Conservation (phyloP, 1,284 basidiomycete genomes). For the Fomitopsis schrenkii region DNA sequence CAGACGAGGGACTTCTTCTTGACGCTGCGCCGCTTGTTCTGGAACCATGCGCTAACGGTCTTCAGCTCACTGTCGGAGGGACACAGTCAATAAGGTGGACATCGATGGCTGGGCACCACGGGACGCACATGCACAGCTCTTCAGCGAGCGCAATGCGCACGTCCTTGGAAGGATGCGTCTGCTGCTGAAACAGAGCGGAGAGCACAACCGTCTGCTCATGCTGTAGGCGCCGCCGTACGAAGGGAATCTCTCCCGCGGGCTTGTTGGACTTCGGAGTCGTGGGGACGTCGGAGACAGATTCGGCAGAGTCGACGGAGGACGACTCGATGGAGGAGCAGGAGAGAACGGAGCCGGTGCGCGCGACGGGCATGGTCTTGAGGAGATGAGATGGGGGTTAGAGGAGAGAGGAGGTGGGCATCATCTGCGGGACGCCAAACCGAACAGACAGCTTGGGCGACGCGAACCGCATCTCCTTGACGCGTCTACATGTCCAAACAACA, state of each 20-base stretch:
- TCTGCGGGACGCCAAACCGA: conserved; percentile 5
- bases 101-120: background rate
- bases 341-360: conserved; percentile 2
- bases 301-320: conserved; percentile 8
- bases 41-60: conserved; percentile 48
- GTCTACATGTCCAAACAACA: conserved; percentile 27
- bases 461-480: conserved; percentile 16
- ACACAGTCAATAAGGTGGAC: background rate
- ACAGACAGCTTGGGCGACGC: conserved; percentile 1
- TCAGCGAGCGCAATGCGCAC: conserved; percentile 38
- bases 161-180: conserved; percentile 40
- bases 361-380: conserved; percentile 2
- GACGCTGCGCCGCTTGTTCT: conserved; percentile 44
- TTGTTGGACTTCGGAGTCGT: conserved; percentile 1
- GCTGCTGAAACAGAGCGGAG: conserved; percentile 33
- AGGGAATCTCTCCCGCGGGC: conserved; percentile 7
- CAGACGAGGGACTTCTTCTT: conserved; percentile 33
- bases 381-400: background rate
- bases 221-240: conserved; percentile 25
- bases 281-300: conserved; percentile 3
- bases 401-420: background rate
- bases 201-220: conserved; percentile 37
- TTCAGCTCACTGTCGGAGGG: conserved; percentile 36
- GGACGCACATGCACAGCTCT: conserved; percentile 38
- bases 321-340: conserved; percentile 13